Conservation (phyloP, 306 rosid species). For the Psophocarpus tetragonolobus region DNA sequence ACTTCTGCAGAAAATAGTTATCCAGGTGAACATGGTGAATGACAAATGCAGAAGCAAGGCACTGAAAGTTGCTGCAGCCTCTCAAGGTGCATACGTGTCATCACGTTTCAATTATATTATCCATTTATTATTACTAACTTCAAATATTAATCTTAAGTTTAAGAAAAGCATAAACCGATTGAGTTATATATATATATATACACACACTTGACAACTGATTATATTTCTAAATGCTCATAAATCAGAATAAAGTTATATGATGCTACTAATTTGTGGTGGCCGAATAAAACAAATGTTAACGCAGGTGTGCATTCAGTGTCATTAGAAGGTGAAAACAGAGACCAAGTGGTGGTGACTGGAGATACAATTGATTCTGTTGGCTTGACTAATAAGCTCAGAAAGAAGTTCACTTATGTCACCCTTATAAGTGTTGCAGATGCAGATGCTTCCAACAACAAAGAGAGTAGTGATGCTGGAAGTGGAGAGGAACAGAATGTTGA, state of each 20-base stretch:
- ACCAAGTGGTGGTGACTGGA: slow-evolving; percentile 34
- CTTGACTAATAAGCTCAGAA: slow-evolving; percentile 32
- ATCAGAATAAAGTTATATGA: not conserved
- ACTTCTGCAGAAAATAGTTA: slow-evolving; percentile 30
- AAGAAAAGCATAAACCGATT: too few species aligned
- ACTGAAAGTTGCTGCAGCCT: slow-evolving; percentile 31
- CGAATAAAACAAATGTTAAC: not conserved
- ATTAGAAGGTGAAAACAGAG: slow-evolving; percentile 35
- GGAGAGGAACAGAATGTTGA: not conserved
- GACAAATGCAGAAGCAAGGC: slow-evolving; percentile 42
- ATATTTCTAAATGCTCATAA: not conserved
- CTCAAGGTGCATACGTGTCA: slow-evolving; percentile 21
- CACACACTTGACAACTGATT: too few species aligned
- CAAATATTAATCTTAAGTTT: not conserved
- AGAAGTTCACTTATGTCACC: slow-evolving; percentile 31
- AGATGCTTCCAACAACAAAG: not conserved
- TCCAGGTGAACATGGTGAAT: slow-evolving; percentile 28
- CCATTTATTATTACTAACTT: not conserved
- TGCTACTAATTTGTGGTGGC: not conserved
- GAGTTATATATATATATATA: too few species aligned
- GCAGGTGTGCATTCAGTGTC: slow-evolving; percentile 35
- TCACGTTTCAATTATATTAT: not conserved
- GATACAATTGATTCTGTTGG: slow-evolving; percentile 36
- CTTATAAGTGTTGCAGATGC: slow-evolving; percentile 29
- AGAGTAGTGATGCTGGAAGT: not conserved